phyloP scores from a whole-genome alignment of 768 basidiomycete species.

The Boletus pseudopeckii region DNA sequence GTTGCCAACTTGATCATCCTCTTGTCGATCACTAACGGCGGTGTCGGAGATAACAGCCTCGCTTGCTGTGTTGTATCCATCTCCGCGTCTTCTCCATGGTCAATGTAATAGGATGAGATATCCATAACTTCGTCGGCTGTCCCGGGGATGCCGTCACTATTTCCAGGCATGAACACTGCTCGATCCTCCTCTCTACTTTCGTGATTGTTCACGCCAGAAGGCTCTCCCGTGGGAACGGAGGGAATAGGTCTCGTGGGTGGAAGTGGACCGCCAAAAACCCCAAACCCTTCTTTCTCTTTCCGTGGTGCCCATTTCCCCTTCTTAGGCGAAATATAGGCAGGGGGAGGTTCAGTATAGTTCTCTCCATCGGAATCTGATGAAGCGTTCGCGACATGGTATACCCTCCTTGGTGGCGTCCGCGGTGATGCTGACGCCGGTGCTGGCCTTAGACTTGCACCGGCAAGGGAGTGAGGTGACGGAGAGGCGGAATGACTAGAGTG shows the following conservation, averaged over 20 bases:
- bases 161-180: not conserved
- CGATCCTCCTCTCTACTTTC: not conserved
- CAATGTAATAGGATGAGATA: slow-evolving; percentile 24
- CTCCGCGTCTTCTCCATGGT: slow-evolving; percentile 6
- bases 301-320: not conserved
- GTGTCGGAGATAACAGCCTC: slow-evolving; percentile 20
- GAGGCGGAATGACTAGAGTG: slow-evolving; percentile 9
- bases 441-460: not conserved
- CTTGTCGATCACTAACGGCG: slow-evolving; percentile 33
- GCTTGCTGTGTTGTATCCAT: slow-evolving; percentile 5
- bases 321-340: slow-evolving; percentile 39
- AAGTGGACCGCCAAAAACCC: not conserved
- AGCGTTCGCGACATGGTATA: slow-evolving; percentile 43
- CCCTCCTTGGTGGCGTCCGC: slow-evolving; percentile 37
- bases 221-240: slow-evolving; percentile 8
- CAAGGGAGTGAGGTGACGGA: slow-evolving; percentile 7
- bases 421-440: slow-evolving; percentile 16
- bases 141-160: slow-evolving; percentile 14
- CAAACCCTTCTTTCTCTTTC: slow-evolving; percentile 21
- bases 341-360: slow-evolving; percentile 40
- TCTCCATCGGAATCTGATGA: slow-evolving; percentile 23
- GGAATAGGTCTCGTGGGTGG: slow-evolving; percentile 22
- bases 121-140: slow-evolving; percentile 29
- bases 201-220: slow-evolving; percentile 3
- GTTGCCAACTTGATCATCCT: slow-evolving; percentile 14